phyloP scores from a whole-genome alignment of 768 basidiomycete genomes.

The Hygrocybe punicea region DNA sequence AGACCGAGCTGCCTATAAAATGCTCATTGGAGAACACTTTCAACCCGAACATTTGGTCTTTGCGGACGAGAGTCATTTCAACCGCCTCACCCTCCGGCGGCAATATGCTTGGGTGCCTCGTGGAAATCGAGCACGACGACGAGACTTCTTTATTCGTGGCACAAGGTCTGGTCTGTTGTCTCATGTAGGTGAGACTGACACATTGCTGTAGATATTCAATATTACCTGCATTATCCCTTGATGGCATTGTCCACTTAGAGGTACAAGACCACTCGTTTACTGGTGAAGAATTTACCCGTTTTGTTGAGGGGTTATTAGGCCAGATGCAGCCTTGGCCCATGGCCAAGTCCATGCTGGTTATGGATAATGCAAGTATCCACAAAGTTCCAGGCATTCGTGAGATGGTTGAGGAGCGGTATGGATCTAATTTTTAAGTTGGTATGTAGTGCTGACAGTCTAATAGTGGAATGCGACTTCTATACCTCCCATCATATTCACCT shows the following conservation, averaged over 20 bases:
- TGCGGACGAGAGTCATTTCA: slow-evolving; percentile 33
- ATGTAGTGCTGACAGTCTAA: background rate
- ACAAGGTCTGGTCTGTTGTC: slow-evolving; percentile 14
- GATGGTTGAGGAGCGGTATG: slow-evolving; percentile 31
- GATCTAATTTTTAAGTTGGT: background rate
- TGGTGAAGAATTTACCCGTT: slow-evolving; percentile 23
- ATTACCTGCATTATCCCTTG: slow-evolving; percentile 33
- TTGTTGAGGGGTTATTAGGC: slow-evolving; percentile 32
- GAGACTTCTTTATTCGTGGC: slow-evolving; percentile 27
- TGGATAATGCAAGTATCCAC: slow-evolving; percentile 41
- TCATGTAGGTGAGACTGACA: background rate
- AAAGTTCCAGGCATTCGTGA: slow-evolving; percentile 24
- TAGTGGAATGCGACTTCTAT: slow-evolving; percentile 2
- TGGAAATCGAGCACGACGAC: slow-evolving; percentile 19
- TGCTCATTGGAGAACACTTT: slow-evolving; percentile 1
- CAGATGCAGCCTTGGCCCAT: slow-evolving; percentile 38
- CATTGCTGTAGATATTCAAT: slow-evolving; percentile 27
- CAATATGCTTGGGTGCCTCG: slow-evolving; percentile 24
- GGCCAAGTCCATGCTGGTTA: slow-evolving; percentile 35
- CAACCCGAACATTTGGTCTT: slow-evolving; percentile 27
- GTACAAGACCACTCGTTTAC: slow-evolving; percentile 30
- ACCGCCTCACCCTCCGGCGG: slow-evolving; percentile 20
- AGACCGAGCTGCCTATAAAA: slow-evolving; percentile 11
- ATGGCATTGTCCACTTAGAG: slow-evolving; percentile 32
- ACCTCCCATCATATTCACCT: slow-evolving; percentile 7